Conservation (phyloP, 768 basidiomycete species). For the Crepidotus variabilis region DNA sequence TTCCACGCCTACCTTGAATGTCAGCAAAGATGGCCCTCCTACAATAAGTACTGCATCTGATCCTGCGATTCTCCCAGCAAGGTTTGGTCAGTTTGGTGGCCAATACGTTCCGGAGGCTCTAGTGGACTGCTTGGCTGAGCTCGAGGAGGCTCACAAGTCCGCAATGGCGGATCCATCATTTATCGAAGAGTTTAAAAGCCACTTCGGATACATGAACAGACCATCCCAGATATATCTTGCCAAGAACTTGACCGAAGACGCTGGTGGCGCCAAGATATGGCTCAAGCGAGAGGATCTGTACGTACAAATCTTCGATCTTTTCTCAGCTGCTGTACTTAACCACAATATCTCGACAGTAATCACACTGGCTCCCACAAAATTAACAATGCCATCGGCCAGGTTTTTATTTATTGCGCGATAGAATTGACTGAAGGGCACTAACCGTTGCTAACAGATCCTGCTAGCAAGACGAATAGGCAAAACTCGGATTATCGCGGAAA, state of each 20-base stretch:
- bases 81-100: conserved; percentile 95
- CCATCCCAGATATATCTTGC: conserved; percentile 92
- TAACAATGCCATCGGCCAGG: conserved; percentile 97
- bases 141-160: conserved; percentile 85
- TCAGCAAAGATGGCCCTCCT: conserved; percentile 25
- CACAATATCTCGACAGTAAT: conserved; percentile 49
- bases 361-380: conserved; percentile 99
- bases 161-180: conserved; percentile 89
- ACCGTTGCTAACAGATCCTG: conserved; percentile 59
- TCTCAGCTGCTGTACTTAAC: conserved; percentile 6
- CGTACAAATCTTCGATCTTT: conserved; percentile 18
- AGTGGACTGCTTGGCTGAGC: conserved; percentile 87
- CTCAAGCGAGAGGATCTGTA: conserved; percentile 93
- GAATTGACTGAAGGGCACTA: background rate
- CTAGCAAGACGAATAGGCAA: conserved; percentile 94
- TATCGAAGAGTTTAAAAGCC: conserved; percentile 84
- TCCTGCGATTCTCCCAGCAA: conserved; percentile 57
- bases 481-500: conserved; percentile 96
- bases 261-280: conserved; percentile 96
- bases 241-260: conserved; percentile 83
- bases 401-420: conserved; percentile 15
- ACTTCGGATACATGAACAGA: conserved; percentile 93
- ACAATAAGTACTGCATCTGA: conserved; percentile 28
- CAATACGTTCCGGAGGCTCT: conserved; percentile 97
- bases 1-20: conserved; percentile 24